These are phyloP conservation scores for Microstroma glucosiphilum DNA, from an alignment of 1,284 basidiomycete species.

Conservation along the genomic window DNA sequence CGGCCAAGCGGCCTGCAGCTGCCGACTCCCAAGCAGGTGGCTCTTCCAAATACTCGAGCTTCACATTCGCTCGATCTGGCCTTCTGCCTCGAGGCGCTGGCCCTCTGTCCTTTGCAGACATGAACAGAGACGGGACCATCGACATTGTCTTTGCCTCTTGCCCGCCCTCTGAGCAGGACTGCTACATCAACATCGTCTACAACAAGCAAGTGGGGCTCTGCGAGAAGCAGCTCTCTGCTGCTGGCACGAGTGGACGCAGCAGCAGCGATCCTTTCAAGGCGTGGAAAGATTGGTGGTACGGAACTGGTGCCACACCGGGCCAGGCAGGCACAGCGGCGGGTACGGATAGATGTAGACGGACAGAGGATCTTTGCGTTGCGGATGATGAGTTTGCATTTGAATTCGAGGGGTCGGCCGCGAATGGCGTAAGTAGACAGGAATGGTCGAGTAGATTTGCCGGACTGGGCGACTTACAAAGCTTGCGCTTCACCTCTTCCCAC, in stretches of 20 bases:
- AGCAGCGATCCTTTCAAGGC: neutral
- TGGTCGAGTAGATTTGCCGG: neutral
- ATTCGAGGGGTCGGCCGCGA: conserved; percentile 57
- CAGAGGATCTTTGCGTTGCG: conserved; percentile 71
- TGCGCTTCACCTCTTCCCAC: too few relatives aligned
- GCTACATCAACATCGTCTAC: conserved; percentile 83
- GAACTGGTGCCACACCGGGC: neutral
- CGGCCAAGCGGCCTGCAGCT: conserved; percentile 26
- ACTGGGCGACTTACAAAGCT: too few relatives aligned
- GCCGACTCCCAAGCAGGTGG: conserved; percentile 35
- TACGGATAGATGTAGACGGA: conserved; percentile 54
- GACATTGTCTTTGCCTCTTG: conserved; percentile 91
- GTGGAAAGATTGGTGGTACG: neutral
- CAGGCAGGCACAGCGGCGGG: neutral
- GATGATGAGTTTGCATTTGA: conserved; percentile 77
- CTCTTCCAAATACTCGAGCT: conserved; percentile 71
- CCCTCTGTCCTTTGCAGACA: conserved; percentile 80
- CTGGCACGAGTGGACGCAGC: neutral
- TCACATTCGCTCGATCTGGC: conserved; percentile 64
- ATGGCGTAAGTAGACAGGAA: conserved; percentile 57
- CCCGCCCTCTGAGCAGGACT: conserved; percentile 57
- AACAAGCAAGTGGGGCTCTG: conserved; percentile 87
- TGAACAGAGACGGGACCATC: conserved; percentile 91
- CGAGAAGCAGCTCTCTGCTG: conserved; percentile 20
- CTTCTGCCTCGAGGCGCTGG: conserved; percentile 71